Evolutionary conservation across 1,139 yeast species (phyloP).

Genomic region (Suzukiozyma palmioleophila): DNA sequence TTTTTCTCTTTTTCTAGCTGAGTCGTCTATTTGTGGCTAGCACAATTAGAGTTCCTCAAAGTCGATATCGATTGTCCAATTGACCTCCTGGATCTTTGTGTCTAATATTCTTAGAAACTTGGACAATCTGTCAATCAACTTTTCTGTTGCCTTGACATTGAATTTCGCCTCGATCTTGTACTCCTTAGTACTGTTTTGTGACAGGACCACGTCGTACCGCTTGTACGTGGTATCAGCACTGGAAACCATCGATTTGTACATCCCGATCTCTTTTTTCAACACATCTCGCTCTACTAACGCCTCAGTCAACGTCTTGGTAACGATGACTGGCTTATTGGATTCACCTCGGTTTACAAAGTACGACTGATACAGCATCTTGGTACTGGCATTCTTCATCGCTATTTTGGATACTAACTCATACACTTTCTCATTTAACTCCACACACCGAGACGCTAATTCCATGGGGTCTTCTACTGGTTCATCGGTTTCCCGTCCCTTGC

Average conservation of each 20-base stretch:
- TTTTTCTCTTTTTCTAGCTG: background rate
- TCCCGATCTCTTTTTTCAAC: slow-evolving; percentile 8
- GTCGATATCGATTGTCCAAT: slow-evolving; percentile 11
- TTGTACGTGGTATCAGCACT: slow-evolving; percentile 7
- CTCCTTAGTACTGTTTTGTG: slow-evolving; percentile 12
- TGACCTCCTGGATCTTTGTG: slow-evolving; percentile 13
- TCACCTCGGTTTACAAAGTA: slow-evolving; percentile 3
- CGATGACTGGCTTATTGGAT: slow-evolving; percentile 1
- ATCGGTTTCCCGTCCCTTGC: slow-evolving; percentile 14
- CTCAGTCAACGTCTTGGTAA: slow-evolving; percentile 11
- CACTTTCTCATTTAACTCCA: slow-evolving; percentile 7
- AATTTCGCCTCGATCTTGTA: slow-evolving; percentile 11
- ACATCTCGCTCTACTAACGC: slow-evolving; percentile 14
- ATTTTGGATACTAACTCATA: slow-evolving; percentile 9
- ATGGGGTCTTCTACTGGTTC: slow-evolving; percentile 11
- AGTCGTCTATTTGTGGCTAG: background rate
- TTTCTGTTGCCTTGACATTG: slow-evolving; percentile 7
- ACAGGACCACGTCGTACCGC: slow-evolving; percentile 3
- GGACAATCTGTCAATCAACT: slow-evolving; percentile 8
- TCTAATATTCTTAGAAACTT: slow-evolving; percentile 10
- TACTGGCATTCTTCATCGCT: slow-evolving; percentile 10
- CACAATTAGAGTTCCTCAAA: slow-evolving; percentile 5
- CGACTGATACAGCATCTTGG: slow-evolving; percentile 8
- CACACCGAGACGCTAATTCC: slow-evolving; percentile 7
- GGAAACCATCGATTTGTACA: slow-evolving; percentile 4